These are phyloP conservation scores for Stagonosporopsis cucurbitacearum DNA, from an alignment of 2,329 filamentous ascomycete genomes.

Conservation along the genomic window DNA sequence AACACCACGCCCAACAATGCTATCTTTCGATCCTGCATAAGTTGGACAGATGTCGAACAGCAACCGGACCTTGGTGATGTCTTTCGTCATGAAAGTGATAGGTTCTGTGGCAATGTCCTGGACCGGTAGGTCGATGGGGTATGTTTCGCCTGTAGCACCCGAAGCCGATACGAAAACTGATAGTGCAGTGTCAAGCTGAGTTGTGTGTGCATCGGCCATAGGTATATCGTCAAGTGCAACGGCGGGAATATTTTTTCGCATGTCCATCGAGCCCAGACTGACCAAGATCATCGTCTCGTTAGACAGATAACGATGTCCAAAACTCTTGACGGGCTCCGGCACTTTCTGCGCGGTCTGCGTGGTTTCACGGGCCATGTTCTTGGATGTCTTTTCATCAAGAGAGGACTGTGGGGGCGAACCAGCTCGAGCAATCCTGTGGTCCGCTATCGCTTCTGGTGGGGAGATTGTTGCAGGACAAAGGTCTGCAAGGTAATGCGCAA, in stretches of 20 bases:
- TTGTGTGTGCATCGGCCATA: conserved; percentile 84
- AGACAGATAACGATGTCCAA: conserved; percentile 92
- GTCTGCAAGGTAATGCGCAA: conserved; percentile 72
- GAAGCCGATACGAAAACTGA: conserved; percentile 89
- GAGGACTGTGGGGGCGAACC: conserved; percentile 64
- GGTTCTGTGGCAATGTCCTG: conserved; percentile 94
- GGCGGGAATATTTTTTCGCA: conserved; percentile 78
- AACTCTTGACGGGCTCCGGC: conserved; percentile 86
- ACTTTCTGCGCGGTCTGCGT: conserved; percentile 52
- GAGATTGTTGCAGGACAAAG: conserved; percentile 54
- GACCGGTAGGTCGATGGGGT: conserved; percentile 88
- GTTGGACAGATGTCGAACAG: conserved; percentile 96
- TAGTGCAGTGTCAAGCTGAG: conserved; percentile 90
- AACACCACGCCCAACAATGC: conserved; percentile 85
- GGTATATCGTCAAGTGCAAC: conserved; percentile 90
- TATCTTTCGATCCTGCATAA: conserved; percentile 82
- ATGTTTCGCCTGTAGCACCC: conserved; percentile 84
- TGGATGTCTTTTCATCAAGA: conserved; percentile 55
- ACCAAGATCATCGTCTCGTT: conserved; percentile 89
- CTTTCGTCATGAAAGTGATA: conserved; percentile 82
- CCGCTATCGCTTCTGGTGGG: conserved; percentile 34
- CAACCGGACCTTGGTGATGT: conserved; percentile 82
- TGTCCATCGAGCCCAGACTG: conserved; percentile 93
- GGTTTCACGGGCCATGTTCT: conserved; percentile 48
- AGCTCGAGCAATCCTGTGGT: conserved; percentile 39